Conservation (phyloP, 1,284 basidiomycete genomes). For the Pseudozyma flocculosa region DNA sequence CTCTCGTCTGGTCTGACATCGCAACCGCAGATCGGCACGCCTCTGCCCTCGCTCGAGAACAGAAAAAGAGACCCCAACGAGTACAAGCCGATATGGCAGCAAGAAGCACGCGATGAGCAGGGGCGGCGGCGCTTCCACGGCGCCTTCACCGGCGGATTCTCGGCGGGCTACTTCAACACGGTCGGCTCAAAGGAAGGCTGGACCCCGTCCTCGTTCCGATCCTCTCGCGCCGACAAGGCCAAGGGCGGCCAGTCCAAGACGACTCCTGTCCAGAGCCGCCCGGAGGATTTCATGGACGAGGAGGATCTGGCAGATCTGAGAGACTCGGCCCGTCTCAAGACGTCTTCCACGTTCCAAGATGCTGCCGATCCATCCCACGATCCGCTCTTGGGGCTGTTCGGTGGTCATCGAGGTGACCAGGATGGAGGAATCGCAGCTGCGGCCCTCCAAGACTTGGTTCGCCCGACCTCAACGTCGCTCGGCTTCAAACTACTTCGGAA, state of each 20-base stretch:
- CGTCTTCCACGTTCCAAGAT: conserved; percentile 45
- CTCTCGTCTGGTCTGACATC: too few relatives aligned
- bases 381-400: neutral
- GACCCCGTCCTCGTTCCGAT: conserved; percentile 77
- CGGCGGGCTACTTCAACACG: conserved; percentile 93
- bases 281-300: conserved; percentile 98
- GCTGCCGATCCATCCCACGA: neutral
- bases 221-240: conserved; percentile 59
- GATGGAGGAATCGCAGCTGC: conserved; percentile 1
- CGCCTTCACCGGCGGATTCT: conserved; percentile 96
- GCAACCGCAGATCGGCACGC: conserved; percentile 92
- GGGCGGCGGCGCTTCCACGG: conserved; percentile 89
- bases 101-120: conserved; percentile 92
- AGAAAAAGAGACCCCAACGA: conserved; percentile 81
- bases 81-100: conserved; percentile 95
- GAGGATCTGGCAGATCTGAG: conserved; percentile 84
- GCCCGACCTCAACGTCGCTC: conserved; percentile 2
- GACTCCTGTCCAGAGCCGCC: conserved; percentile 64
- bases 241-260: conserved; percentile 3
- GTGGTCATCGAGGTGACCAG: neutral
- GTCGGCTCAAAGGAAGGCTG: conserved; percentile 98
- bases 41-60: conserved; percentile 82
- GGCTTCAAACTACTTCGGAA: conserved; percentile 71
- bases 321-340: conserved; percentile 67
- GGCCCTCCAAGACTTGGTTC: neutral